Base-by-base conservation (phyloP, 1,284 basidiomycete genomes). In the Trametes versicolor region DNA sequence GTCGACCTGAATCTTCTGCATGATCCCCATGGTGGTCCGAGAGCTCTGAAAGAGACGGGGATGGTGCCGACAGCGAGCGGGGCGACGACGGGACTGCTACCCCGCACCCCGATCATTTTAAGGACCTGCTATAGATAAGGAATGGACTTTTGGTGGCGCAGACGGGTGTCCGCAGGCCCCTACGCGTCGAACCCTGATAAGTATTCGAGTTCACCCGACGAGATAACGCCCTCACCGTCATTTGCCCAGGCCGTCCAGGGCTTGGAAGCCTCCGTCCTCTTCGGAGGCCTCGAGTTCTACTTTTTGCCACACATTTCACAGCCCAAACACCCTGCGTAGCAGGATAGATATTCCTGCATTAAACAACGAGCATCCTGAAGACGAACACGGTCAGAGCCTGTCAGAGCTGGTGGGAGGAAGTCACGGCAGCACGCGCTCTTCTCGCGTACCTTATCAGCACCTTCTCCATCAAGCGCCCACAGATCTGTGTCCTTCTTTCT, bases 1-100 rank as follows among this genome's bases (percentile, higher is more conserved):
- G n/a, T 63, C 56, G 5, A 75, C 74, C 45, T 73, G 68, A 13
- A 75, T 52, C 65, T 65, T 72, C 41, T 63, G 56, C 43, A 73
- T 13, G 45, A 70, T 55, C n/a, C 65, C 66, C 62, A 67, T 70
- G 48, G 53, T 47, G 52, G 56, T n/a, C 29, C 49, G 29, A 45
- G 51, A 0, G 21, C 15, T n/a, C 13, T 41, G 37, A 37, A 50
- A 34, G 34, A 41, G 19, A 13, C 25, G 21, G 23, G 48, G 21
- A 23, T 2, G 29, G 4, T 13, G 60, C 32, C n/a, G 48, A 43
- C 47, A 34, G 49, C 21, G 39, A 41, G 21, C 8, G 37, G 48
- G 60, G 62, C 62, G 25, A 48, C 41, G 41, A 47, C 51, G 39
- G 55, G 25, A 32, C 6, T 50, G 6, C 39, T 60, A 55, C 64